These are phyloP conservation scores for Globisporangium iwayamae DNA, from an alignment of 352 stramenopile genomes.

Conservation along the genomic window DNA sequence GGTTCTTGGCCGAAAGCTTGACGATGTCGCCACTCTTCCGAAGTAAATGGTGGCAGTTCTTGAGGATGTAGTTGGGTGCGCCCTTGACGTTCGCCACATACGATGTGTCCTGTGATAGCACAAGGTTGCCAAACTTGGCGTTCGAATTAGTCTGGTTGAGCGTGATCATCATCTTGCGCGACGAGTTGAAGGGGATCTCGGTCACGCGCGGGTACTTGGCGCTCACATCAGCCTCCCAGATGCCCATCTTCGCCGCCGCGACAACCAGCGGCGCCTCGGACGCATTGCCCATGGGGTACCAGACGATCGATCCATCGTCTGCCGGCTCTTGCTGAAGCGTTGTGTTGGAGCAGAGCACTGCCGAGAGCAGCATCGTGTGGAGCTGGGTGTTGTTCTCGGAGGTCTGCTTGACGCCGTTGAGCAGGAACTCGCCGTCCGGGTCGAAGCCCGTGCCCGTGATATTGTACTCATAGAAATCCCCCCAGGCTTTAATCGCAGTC, in stretches of 20 bases:
- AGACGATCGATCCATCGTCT: conserved; percentile 16
- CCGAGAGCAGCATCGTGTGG: conserved; percentile 28
- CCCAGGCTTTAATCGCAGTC: conserved; percentile 42
- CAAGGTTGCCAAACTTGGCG: conserved; percentile 26
- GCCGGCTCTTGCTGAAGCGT: conserved; percentile 24
- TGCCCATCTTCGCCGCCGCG: conserved; percentile 36
- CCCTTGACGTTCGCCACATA: conserved; percentile 36
- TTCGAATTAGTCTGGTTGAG: conserved; percentile 14
- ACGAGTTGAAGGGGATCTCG: conserved; percentile 91
- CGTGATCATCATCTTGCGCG: conserved; percentile 88
- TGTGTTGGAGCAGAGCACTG: conserved; percentile 48
- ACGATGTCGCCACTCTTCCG: conserved; percentile 26
- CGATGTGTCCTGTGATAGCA: conserved; percentile 14
- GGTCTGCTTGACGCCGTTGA: conserved; percentile 23
- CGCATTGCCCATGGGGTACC: conserved; percentile 34
- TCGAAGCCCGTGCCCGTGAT: conserved; percentile 36
- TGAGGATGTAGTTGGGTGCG: conserved; percentile 37
- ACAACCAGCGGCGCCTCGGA: conserved; percentile 42
- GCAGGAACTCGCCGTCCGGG: conserved; percentile 23
- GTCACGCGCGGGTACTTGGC: conserved; percentile 47
- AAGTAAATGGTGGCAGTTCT: conserved; percentile 31
- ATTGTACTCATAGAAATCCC: conserved; percentile 30
- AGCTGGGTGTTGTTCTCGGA: conserved; percentile 24
- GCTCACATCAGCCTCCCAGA: conserved; percentile 25
- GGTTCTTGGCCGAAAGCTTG: conserved; percentile 15